Percentiles rank a stretch among this genome's conserved stretches.
Evolutionary conservation across 768 basidiomycete species (phyloP).

Genomic region (Macrolepiota albuminosa): DNA sequence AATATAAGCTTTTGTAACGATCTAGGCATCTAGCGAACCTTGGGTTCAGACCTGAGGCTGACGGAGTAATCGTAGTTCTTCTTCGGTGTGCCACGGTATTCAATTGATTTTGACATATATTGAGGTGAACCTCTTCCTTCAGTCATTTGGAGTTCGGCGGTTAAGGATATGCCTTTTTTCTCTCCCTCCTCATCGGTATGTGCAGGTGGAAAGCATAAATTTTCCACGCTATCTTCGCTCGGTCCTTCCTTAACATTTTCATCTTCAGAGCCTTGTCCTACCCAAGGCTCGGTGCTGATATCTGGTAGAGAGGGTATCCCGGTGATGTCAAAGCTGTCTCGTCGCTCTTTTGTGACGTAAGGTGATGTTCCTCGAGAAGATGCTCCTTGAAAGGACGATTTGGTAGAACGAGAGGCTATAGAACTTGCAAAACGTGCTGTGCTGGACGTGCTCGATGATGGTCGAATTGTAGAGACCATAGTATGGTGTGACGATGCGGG

Average conservation of each 20-base stretch:
- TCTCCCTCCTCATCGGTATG: conserved; percentile 30
- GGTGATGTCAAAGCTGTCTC: conserved; percentile 58
- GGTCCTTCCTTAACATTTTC: conserved; percentile 32
- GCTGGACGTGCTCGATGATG: conserved; percentile 39
- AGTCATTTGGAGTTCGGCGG: conserved; percentile 54
- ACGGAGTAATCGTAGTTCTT: conserved; percentile 55
- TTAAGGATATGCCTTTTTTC: conserved; percentile 42
- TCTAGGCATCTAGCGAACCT: conserved; percentile 31
- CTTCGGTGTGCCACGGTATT: conserved; percentile 39
- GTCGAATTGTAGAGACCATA: conserved; percentile 41
- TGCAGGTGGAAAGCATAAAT: conserved; percentile 47
- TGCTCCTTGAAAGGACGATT: conserved; percentile 35
- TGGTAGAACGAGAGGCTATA: conserved; percentile 47
- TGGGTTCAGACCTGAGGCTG: conserved; percentile 56
- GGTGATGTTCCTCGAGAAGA: conserved; percentile 27
- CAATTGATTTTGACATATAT: conserved; percentile 28
- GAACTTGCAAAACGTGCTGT: conserved; percentile 46
- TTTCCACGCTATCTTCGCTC: conserved; percentile 49
- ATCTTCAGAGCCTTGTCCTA: conserved; percentile 30
- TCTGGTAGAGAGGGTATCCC: conserved; percentile 50
- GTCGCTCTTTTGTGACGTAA: conserved; percentile 21
- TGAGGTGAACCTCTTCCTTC: conserved; percentile 53
- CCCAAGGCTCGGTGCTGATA: conserved; percentile 26
- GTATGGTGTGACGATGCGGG: conserved; percentile 39
- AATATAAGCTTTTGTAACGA: background rate